Conservation (phyloP, 352 stramenopile genomes). For the Pythium sp. region DNA sequence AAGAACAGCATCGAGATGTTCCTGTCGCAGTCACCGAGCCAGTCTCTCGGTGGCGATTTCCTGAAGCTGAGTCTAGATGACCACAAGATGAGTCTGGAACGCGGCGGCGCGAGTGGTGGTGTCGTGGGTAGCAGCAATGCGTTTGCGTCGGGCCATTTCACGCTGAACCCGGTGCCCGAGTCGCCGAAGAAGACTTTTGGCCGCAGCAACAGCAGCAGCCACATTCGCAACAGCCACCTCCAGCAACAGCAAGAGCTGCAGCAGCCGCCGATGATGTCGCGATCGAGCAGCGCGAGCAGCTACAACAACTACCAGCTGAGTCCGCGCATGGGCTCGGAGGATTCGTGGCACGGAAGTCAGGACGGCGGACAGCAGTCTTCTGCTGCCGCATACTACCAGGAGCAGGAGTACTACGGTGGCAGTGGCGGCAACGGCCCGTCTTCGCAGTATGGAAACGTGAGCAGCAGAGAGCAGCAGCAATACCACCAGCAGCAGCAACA, state of each 20-base stretch:
- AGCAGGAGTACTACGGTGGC: conserved; percentile 43
- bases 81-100: conserved; percentile 39
- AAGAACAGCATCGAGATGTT: conserved; percentile 90
- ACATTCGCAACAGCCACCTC: conserved; percentile 11
- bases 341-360: conserved; percentile 53
- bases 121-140: conserved; percentile 13
- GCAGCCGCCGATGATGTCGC: conserved; percentile 35
- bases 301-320: conserved; percentile 45
- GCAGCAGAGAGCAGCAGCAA: conserved; percentile 18
- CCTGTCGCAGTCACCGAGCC: conserved; percentile 77
- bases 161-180: conserved; percentile 45
- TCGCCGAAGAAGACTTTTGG: conserved; percentile 36
- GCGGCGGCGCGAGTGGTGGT: conserved; percentile 16
- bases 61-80: conserved; percentile 74
- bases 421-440: not conserved
- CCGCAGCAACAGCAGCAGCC: conserved; percentile 16
- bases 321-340: conserved; percentile 41
- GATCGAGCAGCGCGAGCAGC: conserved; percentile 32
- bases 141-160: conserved; percentile 49
- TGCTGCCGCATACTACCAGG: conserved; percentile 35
- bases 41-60: conserved; percentile 74
- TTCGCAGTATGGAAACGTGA: conserved; percentile 9
- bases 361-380: conserved; percentile 27
- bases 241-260: conserved; percentile 26
- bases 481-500: conserved; percentile 26